A percentile compares a stretch with the other conserved stretches of the same genome.
phyloP scores from a whole-genome alignment of 371 early-diverging fungal genomes.

The Cokeromyces recurvatus region DNA sequence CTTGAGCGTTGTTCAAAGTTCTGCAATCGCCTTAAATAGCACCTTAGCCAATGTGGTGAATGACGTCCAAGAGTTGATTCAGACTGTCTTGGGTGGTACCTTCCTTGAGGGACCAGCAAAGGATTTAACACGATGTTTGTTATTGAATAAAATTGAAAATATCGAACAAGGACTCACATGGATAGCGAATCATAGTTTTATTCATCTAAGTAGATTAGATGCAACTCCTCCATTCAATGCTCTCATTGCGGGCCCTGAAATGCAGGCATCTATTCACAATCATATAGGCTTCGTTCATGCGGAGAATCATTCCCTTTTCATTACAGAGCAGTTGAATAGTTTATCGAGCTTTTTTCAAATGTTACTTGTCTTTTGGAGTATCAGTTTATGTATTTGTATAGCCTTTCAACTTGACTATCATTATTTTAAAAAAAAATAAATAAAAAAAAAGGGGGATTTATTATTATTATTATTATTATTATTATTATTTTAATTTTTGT shows the following conservation, averaged over 20 bases:
- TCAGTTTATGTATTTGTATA: constrained; percentile 9
- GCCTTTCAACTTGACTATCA: constrained; percentile 6
- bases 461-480: no score
- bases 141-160: constrained; percentile 27
- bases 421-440: no score
- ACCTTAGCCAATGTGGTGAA: constrained; percentile 22
- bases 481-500: constrained; percentile 29
- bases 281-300: not conserved
- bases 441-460: no score
- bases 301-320: not conserved
- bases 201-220: constrained; percentile 5
- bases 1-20: constrained; percentile 17
- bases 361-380: constrained; percentile 11
- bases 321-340: not conserved
- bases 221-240: not conserved
- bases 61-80: constrained; percentile 14
- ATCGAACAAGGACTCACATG: constrained; percentile 36
- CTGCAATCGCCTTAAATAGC: constrained; percentile 23
- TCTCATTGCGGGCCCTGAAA: not conserved
- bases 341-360: constrained; percentile 12
- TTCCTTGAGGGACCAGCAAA: constrained; percentile 25
- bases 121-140: constrained; percentile 28
- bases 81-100: constrained; percentile 25
- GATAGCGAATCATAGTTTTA: constrained; percentile 14
- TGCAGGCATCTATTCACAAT: constrained; percentile 1